Evolutionary conservation across 495 filamentous ascomycete genomes (phyloP), one percentile per base, ranked within the genome.

Genomic region (Penicillium odoratum): DNA sequence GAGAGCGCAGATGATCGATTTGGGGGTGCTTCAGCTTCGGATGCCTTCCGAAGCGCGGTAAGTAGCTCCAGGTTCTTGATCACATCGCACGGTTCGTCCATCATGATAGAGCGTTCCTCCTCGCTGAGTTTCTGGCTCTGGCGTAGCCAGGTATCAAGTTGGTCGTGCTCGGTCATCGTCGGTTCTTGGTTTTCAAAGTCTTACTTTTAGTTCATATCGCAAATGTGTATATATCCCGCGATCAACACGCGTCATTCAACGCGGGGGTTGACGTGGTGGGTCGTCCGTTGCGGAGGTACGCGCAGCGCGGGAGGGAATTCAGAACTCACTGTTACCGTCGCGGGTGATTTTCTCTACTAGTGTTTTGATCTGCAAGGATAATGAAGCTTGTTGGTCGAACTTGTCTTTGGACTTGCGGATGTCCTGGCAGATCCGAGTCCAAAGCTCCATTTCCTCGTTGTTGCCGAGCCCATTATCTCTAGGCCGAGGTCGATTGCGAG

Each of bases 121-220:
- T 90, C 86, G 44, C 78, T 80, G 25, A 88, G 76, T 54, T 82
- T 83, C 63, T 87, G 72, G 55, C 84, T 83, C 59, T 88, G 85
- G 30, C 88, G 81, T 62, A 85, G 84, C 50, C 84, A 74, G 50
- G 65, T 69, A 60, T 85, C 81, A 25, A 90, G 74, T 46, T 82
- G 74, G 45, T 75, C 74, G 48, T 78, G 73, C 49, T 79, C 75
- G 4, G 57, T 55, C 44, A 77, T 67, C 9, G 65, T 71, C 10
- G 76, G 71, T 62, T 66, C 76, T 63, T 48, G 43, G 34, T 29
- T 47, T 38, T 21, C 8, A 33, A 47, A 34, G 48, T 28, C 33
- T 43, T n/a, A 59, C 48, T 57, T 16, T 62, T 43, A 67, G 69
- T 49, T 51, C 33, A 29, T 34, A 31, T 48, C 8, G 46, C 28